Evolutionary conservation across 331 rosid genomes (phyloP).

Genomic region (Cydonia oblonga): DNA sequence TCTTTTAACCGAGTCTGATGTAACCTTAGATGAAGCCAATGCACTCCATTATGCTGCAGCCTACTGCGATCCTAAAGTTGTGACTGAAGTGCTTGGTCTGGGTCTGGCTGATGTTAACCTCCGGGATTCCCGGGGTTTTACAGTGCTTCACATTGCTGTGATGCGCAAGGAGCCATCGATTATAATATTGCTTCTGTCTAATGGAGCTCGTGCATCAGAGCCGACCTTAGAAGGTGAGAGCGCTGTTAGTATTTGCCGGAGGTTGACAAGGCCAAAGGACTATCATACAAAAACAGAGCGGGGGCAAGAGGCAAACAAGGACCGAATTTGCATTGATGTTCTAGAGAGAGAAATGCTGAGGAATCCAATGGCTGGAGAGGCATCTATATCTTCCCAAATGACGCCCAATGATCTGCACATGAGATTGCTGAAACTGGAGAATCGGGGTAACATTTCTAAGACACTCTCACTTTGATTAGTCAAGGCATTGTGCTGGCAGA

Average conservation of each 20-base stretch:
- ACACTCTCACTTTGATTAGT: not conserved
- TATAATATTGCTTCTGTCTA: conserved; percentile 28
- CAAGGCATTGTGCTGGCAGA: not conserved
- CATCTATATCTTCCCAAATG: conserved; percentile 18
- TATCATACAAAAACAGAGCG: conserved; percentile 28
- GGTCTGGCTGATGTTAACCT: conserved; percentile 37
- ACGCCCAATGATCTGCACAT: conserved; percentile 36
- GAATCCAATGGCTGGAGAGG: conserved; percentile 23
- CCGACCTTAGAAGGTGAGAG: conserved; percentile 32
- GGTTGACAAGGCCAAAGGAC: conserved; percentile 43
- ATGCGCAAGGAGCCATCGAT: conserved; percentile 39
- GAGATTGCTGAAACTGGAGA: conserved; percentile 36
- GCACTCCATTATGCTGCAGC: conserved; percentile 47
- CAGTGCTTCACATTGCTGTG: conserved; percentile 43
- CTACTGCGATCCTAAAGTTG: conserved; percentile 38
- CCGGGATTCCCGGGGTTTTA: conserved; percentile 28
- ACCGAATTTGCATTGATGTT: conserved; percentile 43
- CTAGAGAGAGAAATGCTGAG: conserved; percentile 39
- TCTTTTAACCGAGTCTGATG: conserved; percentile 29
- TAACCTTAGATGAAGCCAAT: conserved; percentile 32
- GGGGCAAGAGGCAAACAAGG: conserved; percentile 34
- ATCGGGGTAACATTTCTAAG: conserved; percentile 23
- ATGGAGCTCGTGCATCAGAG: conserved; percentile 35
- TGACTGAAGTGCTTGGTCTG: conserved; percentile 31
- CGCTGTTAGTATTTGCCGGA: conserved; percentile 36